Conservation (phyloP, 371 early-diverging fungal species). For the Apophysomyces ossiformis region DNA sequence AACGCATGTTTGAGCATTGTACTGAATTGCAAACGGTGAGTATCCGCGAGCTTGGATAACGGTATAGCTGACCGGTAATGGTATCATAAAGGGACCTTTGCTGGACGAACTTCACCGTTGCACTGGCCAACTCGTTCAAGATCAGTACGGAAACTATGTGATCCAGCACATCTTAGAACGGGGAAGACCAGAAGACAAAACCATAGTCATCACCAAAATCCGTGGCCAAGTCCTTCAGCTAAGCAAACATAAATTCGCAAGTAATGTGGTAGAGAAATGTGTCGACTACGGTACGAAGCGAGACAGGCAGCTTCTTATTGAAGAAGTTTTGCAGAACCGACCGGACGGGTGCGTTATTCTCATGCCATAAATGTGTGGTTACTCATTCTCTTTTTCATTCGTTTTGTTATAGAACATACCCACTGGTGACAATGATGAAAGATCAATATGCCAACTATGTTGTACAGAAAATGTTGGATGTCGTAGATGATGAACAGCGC, state of each 20-base stretch:
- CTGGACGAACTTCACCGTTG: constrained; percentile 93
- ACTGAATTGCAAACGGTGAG: constrained; percentile 83
- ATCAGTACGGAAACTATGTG: constrained; percentile 98
- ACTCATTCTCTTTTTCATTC: not conserved
- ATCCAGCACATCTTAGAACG: constrained; percentile 99
- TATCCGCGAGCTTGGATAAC: not conserved
- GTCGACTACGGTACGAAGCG: constrained; percentile 77
- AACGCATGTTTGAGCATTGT: constrained; percentile 99
- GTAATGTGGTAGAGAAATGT: constrained; percentile 98
- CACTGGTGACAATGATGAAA: constrained; percentile 95
- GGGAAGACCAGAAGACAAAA: constrained; percentile 86
- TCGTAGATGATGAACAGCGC: constrained; percentile 88
- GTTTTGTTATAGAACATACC: constrained; percentile 64
- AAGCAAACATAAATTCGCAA: constrained; percentile 99
- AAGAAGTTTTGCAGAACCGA: constrained; percentile 83
- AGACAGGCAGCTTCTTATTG: constrained; percentile 83
- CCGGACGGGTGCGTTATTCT: constrained; percentile 67
- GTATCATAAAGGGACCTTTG: constrained; percentile 61
- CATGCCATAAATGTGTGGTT: not conserved
- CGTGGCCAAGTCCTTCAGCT: constrained; percentile 87
- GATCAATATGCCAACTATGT: constrained; percentile 99
- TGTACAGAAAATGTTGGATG: constrained; percentile 99
- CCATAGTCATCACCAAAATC: constrained; percentile 87
- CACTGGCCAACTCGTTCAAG: constrained; percentile 92
- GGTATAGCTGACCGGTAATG: not conserved